Evolutionary conservation across 2,329 filamentous ascomycete genomes (phyloP), one percentile per base, ranked within the genome.

Genomic region (Colletotrichum sp.): DNA sequence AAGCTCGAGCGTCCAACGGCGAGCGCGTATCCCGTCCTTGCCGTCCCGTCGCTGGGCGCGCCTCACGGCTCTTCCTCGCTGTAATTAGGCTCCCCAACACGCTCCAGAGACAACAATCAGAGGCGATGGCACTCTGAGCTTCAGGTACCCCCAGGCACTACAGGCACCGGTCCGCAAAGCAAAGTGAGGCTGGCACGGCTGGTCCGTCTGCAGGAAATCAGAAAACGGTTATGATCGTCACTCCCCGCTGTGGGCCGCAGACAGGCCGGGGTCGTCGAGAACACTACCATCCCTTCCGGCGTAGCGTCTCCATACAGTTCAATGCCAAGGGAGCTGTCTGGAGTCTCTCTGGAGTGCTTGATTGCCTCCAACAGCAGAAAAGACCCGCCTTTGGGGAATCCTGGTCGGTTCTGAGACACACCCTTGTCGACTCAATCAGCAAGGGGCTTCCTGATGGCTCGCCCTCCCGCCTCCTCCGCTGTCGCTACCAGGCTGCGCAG

Each of bases 341-440:
- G 69, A 76, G 73, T 76, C 57, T 76, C 69, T 39, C 24, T 44
- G 24, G 34, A 69, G 64, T 76, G 70, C 59, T 65, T 76, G 64
- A 69, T 65, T 68, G 70, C 74, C 70, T 65, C 32, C 59, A 63
- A 69, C 59, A 26, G 49, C 63, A 69, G 8, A 57, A 73, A 59
- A 59, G 70, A 60, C 74, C 70, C 64, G 64, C 77, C 76, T 80
- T 81, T 83, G 79, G 81, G 82, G 83, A 80, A 82, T 79, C 81
- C 82, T 74, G 79, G 81, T 81, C 77, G 79, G 78, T 79, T 81
- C 80, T 84, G 84, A 84, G 81, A 85, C 83, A 80, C 3, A 62
- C 83, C 83, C 83, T 74, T 75, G 83, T 76, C 62, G 26, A 13
- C 52, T 76, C 72, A 69, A 59, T 68, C 52, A 70, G 69, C 72